These are phyloP conservation scores for Aquanectria penicillioides DNA, from an alignment of 2,329 filamentous ascomycete genomes.

Conservation along the genomic window DNA sequence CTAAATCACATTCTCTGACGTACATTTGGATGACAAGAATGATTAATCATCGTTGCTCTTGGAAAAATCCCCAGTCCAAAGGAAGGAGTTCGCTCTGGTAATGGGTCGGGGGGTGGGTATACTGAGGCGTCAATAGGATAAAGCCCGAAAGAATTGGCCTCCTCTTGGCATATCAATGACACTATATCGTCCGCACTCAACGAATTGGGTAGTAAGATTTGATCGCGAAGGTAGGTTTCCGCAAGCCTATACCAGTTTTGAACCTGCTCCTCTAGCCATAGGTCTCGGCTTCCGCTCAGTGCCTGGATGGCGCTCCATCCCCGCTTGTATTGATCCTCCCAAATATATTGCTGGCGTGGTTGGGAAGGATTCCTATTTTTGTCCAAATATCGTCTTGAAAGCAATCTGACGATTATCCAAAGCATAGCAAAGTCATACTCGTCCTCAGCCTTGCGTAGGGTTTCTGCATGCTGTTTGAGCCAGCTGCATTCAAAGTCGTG, in stretches of 20 bases:
- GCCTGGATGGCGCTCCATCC: conserved; percentile 37
- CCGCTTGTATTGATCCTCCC: conserved; percentile 32
- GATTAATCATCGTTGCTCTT: conserved; percentile 41
- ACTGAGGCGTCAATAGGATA: conserved; percentile 22
- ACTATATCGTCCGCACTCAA: conserved; percentile 31
- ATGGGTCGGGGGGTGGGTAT: conserved; percentile 17
- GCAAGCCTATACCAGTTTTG: conserved; percentile 37
- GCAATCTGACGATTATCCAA: conserved; percentile 40
- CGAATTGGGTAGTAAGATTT: conserved; percentile 22
- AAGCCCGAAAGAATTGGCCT: conserved; percentile 42
- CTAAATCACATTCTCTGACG: not conserved
- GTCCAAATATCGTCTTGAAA: conserved; percentile 38
- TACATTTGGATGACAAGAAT: conserved; percentile 41
- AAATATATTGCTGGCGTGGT: conserved; percentile 7
- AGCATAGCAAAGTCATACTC: conserved; percentile 40
- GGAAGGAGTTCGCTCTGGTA: conserved; percentile 27
- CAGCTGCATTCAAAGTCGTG: conserved; percentile 40
- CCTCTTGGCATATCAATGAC: conserved; percentile 41
- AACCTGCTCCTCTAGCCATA: conserved; percentile 38
- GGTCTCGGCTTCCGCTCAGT: conserved; percentile 40
- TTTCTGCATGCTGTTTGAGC: conserved; percentile 29
- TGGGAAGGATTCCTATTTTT: not conserved
- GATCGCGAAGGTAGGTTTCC: conserved; percentile 34
- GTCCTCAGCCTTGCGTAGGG: conserved; percentile 29
- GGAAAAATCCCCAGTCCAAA: conserved; percentile 41